A percentile compares a stretch with the other conserved stretches of the same genome.
Conservation (phyloP, 1,284 basidiomycete genomes). For the Schizopora paradoxa region DNA sequence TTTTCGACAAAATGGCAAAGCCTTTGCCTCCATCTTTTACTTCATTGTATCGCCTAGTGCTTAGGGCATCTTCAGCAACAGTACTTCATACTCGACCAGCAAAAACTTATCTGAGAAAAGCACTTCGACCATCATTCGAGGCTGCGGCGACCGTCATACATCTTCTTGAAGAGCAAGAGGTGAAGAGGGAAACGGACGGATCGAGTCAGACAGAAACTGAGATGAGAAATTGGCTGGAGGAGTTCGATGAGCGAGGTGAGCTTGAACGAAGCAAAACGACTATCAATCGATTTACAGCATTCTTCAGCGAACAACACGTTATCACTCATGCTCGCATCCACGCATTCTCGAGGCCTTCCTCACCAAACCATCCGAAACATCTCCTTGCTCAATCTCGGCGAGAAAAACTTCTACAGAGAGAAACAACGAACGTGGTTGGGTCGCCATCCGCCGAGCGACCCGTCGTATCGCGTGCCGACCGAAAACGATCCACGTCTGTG, state of each 20-base stretch:
- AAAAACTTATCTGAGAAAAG: constrained; percentile 37
- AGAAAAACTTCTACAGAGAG: too few relatives aligned
- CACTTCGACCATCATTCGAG: constrained; percentile 55
- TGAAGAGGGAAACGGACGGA: constrained; percentile 15
- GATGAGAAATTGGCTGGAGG: constrained; percentile 38
- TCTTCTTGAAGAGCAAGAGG: constrained; percentile 31
- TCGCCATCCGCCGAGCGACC: too few relatives aligned
- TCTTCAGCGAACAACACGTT: constrained; percentile 53
- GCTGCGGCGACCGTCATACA: constrained; percentile 42
- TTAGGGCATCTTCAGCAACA: constrained; percentile 53
- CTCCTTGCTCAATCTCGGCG: too few relatives aligned
- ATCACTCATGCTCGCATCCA: constrained; percentile 48
- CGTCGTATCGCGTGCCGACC: too few relatives aligned
- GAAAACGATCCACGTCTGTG: too few relatives aligned
- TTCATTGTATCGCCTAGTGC: constrained; percentile 58
- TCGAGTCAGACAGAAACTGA: constrained; percentile 23
- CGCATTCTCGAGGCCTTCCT: constrained; percentile 53
- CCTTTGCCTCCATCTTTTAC: constrained; percentile 46
- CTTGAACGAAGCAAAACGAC: neutral
- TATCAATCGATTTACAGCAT: constrained; percentile 11
- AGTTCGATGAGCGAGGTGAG: constrained; percentile 47
- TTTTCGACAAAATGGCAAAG: neutral
- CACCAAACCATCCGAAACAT: constrained; percentile 53
- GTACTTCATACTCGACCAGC: constrained; percentile 50
- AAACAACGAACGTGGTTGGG: too few relatives aligned